These are phyloP conservation scores for Penicillium sp. DNA, from an alignment of 2,329 filamentous ascomycete genomes.

Conservation along the genomic window DNA sequence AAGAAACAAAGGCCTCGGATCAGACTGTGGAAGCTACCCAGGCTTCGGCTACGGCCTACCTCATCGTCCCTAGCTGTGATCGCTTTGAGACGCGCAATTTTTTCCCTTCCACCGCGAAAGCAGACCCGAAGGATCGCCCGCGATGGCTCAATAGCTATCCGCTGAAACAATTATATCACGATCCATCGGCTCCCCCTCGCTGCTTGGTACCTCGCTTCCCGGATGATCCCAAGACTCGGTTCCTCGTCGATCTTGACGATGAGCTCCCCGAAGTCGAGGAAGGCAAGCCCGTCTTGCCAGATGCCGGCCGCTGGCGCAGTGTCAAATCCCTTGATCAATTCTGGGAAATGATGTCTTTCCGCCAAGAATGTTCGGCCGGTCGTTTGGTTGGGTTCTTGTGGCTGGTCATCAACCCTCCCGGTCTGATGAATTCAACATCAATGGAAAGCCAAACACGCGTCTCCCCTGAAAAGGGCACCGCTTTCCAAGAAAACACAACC, in stretches of 20 bases:
- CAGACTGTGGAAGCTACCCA: slow-evolving; percentile 32
- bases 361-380: slow-evolving; percentile 93
- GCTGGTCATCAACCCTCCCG: slow-evolving; percentile 75
- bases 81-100: slow-evolving; percentile 77
- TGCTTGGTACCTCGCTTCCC: slow-evolving; percentile 89
- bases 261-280: slow-evolving; percentile 58
- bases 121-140: slow-evolving; percentile 38
- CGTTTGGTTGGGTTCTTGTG: slow-evolving; percentile 92
- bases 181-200: slow-evolving; percentile 70
- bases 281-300: slow-evolving; percentile 42
- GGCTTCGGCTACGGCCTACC: slow-evolving; percentile 68
- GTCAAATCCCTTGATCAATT: slow-evolving; percentile 85
- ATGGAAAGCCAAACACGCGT: slow-evolving; percentile 29
- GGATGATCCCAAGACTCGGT: slow-evolving; percentile 92
- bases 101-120: slow-evolving; percentile 60
- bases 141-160: slow-evolving; percentile 66
- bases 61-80: slow-evolving; percentile 86
- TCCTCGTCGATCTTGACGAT: slow-evolving; percentile 84
- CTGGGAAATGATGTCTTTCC: slow-evolving; percentile 97
- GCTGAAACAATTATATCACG: slow-evolving; percentile 71
- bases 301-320: slow-evolving; percentile 75
- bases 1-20: slow-evolving; percentile 32
- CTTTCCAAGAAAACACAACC: background rate
- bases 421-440: slow-evolving; percentile 39
- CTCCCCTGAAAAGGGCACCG: background rate